phyloP scores from a whole-genome alignment of 768 basidiomycete genomes.

The Mycena chlorophos region DNA sequence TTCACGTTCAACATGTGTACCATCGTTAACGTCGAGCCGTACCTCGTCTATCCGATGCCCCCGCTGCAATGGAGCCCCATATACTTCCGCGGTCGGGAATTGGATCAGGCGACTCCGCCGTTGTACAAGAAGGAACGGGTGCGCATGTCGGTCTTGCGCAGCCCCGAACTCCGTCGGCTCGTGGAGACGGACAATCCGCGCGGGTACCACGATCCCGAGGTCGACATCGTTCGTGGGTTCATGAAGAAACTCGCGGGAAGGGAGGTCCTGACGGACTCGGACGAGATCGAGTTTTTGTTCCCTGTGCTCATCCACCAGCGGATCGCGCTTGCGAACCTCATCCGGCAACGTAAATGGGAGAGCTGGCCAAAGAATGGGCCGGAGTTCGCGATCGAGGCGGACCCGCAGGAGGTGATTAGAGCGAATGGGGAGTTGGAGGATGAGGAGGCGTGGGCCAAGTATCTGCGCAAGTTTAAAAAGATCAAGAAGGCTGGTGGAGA shows the following conservation, averaged over 20 bases:
- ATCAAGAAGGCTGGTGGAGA: constrained; percentile 24
- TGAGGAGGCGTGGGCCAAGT: constrained; percentile 27
- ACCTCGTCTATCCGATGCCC: constrained; percentile 20
- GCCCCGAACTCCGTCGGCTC: constrained; percentile 24
- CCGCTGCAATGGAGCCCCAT: constrained; percentile 24
- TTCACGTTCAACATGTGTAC: constrained; percentile 44
- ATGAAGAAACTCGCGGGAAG: constrained; percentile 34
- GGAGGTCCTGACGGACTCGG: constrained; percentile 2
- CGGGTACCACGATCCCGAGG: constrained; percentile 2
- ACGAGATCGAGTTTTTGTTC: constrained; percentile 26
- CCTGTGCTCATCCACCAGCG: constrained; percentile 13
- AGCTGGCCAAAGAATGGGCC: constrained; percentile 27
- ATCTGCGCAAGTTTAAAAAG: constrained; percentile 30
- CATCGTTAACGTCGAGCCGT: constrained; percentile 20
- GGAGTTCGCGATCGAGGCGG: constrained; percentile 23
- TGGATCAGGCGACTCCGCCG: constrained; percentile 14
- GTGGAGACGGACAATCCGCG: constrained; percentile 15
- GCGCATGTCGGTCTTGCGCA: constrained; percentile 34
- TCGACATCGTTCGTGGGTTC: constrained; percentile 24
- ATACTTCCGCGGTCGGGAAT: constrained; percentile 25
- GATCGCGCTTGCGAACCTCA: constrained; percentile 7
- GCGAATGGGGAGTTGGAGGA: constrained; percentile 7
- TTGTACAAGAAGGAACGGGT: constrained; percentile 16
- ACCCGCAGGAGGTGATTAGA: constrained; percentile 30
- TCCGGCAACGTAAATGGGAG: constrained; percentile 21